Evolutionary conservation across 1,284 basidiomycete species (phyloP), one percentile per base, ranked within the genome.

Genomic region (Neolentinus lepideus): DNA sequence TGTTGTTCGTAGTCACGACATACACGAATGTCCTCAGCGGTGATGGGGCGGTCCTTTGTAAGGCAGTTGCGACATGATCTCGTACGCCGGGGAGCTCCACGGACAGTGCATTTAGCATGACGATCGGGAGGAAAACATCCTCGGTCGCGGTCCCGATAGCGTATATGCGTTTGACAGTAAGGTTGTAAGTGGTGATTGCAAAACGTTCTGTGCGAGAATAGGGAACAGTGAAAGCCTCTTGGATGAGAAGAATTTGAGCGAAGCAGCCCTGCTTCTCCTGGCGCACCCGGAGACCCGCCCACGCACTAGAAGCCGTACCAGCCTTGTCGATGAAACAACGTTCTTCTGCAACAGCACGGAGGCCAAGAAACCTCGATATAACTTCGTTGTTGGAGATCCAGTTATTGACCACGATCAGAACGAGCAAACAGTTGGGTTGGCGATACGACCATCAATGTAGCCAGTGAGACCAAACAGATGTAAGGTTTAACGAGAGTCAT

Each of bases 221-320:
- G 1, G 35, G 51, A 12, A 51, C 22, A 0, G 31, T 12, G 11
- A 62, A 54, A 2, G 59, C 47, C 24, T 62, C 59, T 3, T 54
- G 54, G 9, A 62, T 45, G 19, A 56, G 52, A 6, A 57, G 35
- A 16, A 59, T 33, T 36, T 60, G 61, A 9, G 56, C 52, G 45
- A 59, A 55, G 4, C 59, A 33, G 12, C 58, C 59, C 4, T 54
- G 50, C n/a, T 58, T 53, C 19, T 53, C 38, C 26, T 62, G 59
- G 2, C 56, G 47, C 0, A 26, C 12, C 24, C 36, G n/a, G 1
- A 62, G 51, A 11, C 51, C 53, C 2, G 21, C 22, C 60, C 56
- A 58, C 9, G 27, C 50, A 26, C 10, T 24, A 9, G 27, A 6
- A 10, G 27, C 50, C 6, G 50, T 51, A 35, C 33, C 33, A 35